Evolutionary conservation across 306 rosid species (phyloP).

Genomic region (Canavalia gladiata): DNA sequence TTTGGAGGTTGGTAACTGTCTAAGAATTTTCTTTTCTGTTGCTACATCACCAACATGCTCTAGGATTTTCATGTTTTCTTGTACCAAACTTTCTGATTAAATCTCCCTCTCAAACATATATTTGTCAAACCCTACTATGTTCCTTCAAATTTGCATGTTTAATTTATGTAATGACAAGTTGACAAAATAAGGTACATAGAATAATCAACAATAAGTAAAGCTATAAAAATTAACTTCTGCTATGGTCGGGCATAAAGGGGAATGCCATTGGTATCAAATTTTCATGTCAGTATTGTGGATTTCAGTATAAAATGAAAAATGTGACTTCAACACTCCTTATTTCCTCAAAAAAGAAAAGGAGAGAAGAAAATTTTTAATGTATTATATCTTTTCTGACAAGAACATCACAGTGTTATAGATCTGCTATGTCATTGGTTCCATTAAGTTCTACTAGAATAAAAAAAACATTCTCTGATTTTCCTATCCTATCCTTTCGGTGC

Average conservation of each 20-base stretch:
- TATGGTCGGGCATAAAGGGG: background rate
- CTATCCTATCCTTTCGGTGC: background rate
- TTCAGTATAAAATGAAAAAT: background rate
- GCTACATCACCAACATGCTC: constrained; percentile 83
- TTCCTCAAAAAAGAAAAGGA: background rate
- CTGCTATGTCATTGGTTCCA: background rate
- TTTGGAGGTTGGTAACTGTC: constrained; percentile 81
- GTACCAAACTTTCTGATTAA: constrained; percentile 98
- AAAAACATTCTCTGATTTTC: constrained; percentile 4
- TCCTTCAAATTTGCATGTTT: constrained; percentile 69
- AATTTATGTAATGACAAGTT: background rate
- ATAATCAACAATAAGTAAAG: constrained; percentile 11
- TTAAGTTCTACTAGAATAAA: background rate
- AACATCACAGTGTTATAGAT: background rate
- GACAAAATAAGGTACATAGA: constrained; percentile 26
- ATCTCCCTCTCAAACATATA: constrained; percentile 80
- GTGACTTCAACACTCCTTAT: background rate
- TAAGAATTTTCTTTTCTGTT: constrained; percentile 60
- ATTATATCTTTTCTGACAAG: background rate
- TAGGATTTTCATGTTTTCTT: constrained; percentile 67
- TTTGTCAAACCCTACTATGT: constrained; percentile 60
- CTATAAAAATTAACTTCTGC: constrained; percentile 3
- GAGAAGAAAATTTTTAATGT: background rate
- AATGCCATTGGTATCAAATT: background rate
- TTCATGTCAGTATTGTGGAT: background rate